Base-by-base conservation (phyloP, 2,329 filamentous ascomycete genomes). In the Exophiala oligosperma region DNA sequence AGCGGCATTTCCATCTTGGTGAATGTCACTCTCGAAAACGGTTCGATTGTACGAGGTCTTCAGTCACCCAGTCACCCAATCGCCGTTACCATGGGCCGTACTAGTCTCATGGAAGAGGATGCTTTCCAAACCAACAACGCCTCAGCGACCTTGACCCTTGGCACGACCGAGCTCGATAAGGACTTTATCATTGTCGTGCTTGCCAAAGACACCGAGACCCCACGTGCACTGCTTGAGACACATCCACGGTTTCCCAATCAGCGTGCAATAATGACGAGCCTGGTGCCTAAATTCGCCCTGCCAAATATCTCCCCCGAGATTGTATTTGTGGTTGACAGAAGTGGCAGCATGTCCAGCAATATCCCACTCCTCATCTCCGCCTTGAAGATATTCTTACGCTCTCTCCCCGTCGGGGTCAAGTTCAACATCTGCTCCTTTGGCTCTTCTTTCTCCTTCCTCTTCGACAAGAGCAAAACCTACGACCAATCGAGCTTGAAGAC, bases 241-340 rank as follows among this genome's bases (percentile, higher is more conserved):
- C 88, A 91, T 64, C 81, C 86, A 0, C 81, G 74, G 0, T 76
- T 89, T 2, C 75, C 81, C 0, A 77, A 83, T 54, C 85, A 89
- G 49, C 79, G 84, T 2, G 87, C 88, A 0, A 68, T 91, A 57
- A 90, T 92, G 87, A 52, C 82, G 0, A 89, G 87, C 0, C 74
- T 91, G 0, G 86, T 91, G 0, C 88, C 88, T 1, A 86, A 84
- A 61, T 90, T 90, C 72, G 76, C 77, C n/a, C 73, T 90, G 0
- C 82, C 84, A 0, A 68, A 79, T 0, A 76, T 79, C 7, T 73
- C 71, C 17, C 81, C 81, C 0, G 88, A 92, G 68, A 80, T 92
- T 23, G 82, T 91, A 17, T 91, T 92, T 64, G 74, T 92, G 3
- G 87, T 85, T 55, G 89, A 92, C 69, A 81, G 87, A 52, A 89